These are phyloP conservation scores for Wickerhamiella musiphila DNA, from an alignment of 805 yeast species.

Conservation along the genomic window DNA sequence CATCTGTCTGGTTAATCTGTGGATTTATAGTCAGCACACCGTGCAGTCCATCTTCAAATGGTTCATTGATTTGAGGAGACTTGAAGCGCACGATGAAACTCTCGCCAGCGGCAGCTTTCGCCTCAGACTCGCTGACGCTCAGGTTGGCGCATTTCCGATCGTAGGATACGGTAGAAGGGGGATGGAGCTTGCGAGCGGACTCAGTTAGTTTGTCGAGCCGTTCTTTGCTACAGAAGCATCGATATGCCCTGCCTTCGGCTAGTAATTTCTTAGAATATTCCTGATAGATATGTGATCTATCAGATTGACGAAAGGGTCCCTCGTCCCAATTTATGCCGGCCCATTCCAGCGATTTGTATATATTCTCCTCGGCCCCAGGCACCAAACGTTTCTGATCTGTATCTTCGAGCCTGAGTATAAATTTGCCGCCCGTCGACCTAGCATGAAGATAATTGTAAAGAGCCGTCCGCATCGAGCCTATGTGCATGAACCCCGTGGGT, in stretches of 20 bases:
- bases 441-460: slow-evolving; percentile 77
- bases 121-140: slow-evolving; percentile 26
- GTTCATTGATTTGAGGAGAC: slow-evolving; percentile 55
- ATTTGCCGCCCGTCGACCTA: slow-evolving; percentile 58
- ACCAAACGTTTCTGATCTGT: slow-evolving; percentile 75
- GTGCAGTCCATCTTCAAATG: slow-evolving; percentile 56
- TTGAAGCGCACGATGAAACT: slow-evolving; percentile 52
- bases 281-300: slow-evolving; percentile 49
- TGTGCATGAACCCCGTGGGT: slow-evolving; percentile 88
- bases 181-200: slow-evolving; percentile 55
- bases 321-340: slow-evolving; percentile 64
- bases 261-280: slow-evolving; percentile 40
- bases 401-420: slow-evolving; percentile 73
- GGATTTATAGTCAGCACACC: slow-evolving; percentile 66
- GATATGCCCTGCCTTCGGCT: slow-evolving; percentile 55
- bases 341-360: slow-evolving; percentile 64
- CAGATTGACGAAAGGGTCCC: slow-evolving; percentile 82
- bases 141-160: slow-evolving; percentile 60
- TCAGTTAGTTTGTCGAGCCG: slow-evolving; percentile 50
- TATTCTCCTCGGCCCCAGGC: slow-evolving; percentile 64
- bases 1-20: slow-evolving; percentile 50
- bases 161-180: slow-evolving; percentile 84
- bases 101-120: slow-evolving; percentile 17
- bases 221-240: slow-evolving; percentile 74
- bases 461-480: slow-evolving; percentile 90